Evolutionary conservation across 2,329 filamentous ascomycete species (phyloP), one percentile per base, ranked within the genome.

Genomic region (Tolypocladium album): DNA sequence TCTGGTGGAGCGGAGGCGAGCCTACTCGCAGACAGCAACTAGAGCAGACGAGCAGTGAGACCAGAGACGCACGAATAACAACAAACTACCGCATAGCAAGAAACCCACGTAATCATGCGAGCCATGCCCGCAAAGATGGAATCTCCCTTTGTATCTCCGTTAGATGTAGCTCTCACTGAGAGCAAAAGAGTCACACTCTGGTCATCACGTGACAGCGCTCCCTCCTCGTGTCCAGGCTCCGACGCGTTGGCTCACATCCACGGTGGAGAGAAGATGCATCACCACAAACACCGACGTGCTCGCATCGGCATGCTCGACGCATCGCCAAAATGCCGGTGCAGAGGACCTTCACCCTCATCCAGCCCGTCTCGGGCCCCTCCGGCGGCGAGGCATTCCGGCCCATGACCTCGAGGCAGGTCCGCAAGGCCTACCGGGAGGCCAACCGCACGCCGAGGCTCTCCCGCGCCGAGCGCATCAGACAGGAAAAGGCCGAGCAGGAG

Each of bases 401-500:
- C 34, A 77, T 77, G 75, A 77, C 75, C 12, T 76, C 75, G 8
- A 76, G 76, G 56, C 75, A 77, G 57, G 72, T 71, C 39, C 71
- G 71, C 60, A 73, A 75, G 43, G 74, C 73, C 12, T 72, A 77
- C 65, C 70, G 71, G 59, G 68, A 68, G 0, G 66, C 72, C 31
- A 76, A 69, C 34, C 68, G 69, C 17, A 64, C 60, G 2, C 71
- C 74, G 20, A 65, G 67, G 70, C 61, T 82, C 75, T 68, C 74
- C 65, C 64, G 72, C 73, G 69, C 71, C 65, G 63, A 82, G 69
- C 72, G 62, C 45, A 61, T 67, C n/a, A 68, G 70, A 38, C 70
- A 73, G 55, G 76, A 80, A 56, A 72, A 68, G 31, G 75, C 74
- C 52, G 81, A 85, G 62, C 81, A 83, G 64, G 81, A 83, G 60